A percentile compares a stretch with the other conserved stretches of the same genome.
Conservation (phyloP, 2,329 filamentous ascomycete genomes). For the Fusarium nematophilum region DNA sequence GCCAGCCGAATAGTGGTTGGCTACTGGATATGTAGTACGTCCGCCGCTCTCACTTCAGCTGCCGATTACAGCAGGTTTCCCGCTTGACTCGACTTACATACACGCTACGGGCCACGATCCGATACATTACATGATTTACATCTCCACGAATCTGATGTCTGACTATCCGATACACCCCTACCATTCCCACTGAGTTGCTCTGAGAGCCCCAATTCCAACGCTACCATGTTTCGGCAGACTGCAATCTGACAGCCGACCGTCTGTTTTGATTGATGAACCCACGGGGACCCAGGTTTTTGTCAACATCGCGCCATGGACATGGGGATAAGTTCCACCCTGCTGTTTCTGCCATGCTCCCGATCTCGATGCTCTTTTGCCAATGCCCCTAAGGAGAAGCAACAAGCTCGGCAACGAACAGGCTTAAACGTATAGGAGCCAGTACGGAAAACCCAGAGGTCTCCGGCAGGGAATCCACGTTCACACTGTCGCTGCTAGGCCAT, state of each 20-base stretch:
- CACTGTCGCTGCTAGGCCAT: too few species aligned
- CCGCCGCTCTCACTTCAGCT: conserved; percentile 9
- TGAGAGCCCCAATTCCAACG: neutral
- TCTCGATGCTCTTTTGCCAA: conserved; percentile 6
- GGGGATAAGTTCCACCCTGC: conserved; percentile 24
- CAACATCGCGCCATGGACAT: conserved; percentile 23
- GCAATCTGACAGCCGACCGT: conserved; percentile 2
- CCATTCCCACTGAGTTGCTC: neutral
- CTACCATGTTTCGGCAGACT: neutral
- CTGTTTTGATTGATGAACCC: conserved; percentile 11
- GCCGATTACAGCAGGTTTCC: neutral
- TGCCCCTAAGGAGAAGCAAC: neutral
- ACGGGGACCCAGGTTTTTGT: conserved; percentile 18
- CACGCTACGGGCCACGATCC: neutral
- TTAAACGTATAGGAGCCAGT: too few species aligned
- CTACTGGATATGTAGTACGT: neutral
- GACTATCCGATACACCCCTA: neutral
- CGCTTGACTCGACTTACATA: neutral
- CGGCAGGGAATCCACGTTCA: too few species aligned
- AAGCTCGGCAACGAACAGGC: neutral
- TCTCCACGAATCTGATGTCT: neutral
- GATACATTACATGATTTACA: neutral
- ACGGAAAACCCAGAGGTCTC: too few species aligned
- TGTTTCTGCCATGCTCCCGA: conserved; percentile 12
- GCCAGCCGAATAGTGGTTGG: neutral